Percentiles rank a stretch among this genome's conserved stretches.
phyloP scores from a whole-genome alignment of 176 grass and related monocot species.

The Oryza meridionalis region DNA sequence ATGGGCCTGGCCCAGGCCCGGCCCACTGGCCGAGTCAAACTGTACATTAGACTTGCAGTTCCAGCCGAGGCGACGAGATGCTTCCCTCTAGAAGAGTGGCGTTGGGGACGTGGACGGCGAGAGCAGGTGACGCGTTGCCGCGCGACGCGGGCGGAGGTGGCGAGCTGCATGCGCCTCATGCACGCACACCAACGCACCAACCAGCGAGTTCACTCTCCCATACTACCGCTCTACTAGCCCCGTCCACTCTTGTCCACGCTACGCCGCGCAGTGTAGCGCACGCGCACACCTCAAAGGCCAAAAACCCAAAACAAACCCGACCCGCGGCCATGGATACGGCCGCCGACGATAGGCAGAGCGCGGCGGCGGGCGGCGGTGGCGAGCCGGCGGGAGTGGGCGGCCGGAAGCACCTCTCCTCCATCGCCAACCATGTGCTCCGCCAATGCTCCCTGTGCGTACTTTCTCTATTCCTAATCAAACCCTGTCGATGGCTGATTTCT shows the following conservation, averaged over 20 bases:
- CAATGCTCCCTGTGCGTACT: constrained; percentile 61
- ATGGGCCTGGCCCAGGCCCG: too few relatives aligned
- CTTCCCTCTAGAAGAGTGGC: too few relatives aligned
- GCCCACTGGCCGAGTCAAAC: too few relatives aligned
- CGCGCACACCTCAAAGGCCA: too few relatives aligned
- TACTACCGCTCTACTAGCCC: too few relatives aligned
- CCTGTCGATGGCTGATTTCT: too few relatives aligned
- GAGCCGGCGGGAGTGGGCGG: background rate
- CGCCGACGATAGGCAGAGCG: background rate
- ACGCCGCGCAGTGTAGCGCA: too few relatives aligned
- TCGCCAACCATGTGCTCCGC: constrained; percentile 72
- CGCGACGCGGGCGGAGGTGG: too few relatives aligned
- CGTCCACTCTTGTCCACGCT: background rate
- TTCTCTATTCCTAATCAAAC: too few relatives aligned
- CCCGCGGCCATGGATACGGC: constrained; percentile 26
- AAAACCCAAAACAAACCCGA: background rate
- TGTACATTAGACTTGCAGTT: too few relatives aligned
- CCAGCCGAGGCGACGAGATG: too few relatives aligned
- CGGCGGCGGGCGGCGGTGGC: background rate
- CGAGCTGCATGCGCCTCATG: constrained; percentile 32
- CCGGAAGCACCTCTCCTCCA: constrained; percentile 70
- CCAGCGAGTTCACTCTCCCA: background rate
- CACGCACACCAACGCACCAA: constrained; percentile 7
- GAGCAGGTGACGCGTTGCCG: too few relatives aligned
- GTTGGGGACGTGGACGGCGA: constrained; percentile 11